Conservation (phyloP, 495 filamentous ascomycete species). For the Neurospora sp. region DNA sequence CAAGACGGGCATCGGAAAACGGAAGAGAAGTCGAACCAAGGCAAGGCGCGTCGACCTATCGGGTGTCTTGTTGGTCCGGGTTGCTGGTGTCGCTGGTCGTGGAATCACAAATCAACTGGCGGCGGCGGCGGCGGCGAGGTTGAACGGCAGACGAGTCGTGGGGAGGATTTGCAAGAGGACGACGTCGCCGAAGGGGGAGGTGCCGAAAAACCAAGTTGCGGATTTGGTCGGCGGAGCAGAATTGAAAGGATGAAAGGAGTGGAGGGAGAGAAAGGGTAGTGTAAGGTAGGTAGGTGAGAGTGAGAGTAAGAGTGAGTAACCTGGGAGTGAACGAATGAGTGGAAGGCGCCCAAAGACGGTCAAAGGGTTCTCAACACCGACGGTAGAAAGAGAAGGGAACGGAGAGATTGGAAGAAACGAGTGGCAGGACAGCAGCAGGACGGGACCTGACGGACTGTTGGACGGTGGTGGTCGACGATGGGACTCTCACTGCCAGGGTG, state of each 20-base stretch:
- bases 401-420: constrained; percentile 5
- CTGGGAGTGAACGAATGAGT: not conserved
- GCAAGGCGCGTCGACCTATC: constrained; percentile 11
- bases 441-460: not conserved
- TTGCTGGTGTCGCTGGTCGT: not conserved
- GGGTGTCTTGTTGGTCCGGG: constrained; percentile 7
- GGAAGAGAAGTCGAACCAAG: not conserved
- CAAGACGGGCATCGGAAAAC: constrained; percentile 21
- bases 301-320: constrained; percentile 13
- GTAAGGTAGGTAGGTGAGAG: constrained; percentile 9
- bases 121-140: constrained; percentile 5
- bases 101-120: constrained; percentile 4
- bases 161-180: constrained; percentile 11
- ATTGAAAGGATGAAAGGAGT: constrained; percentile 3
- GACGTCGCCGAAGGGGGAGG: constrained; percentile 21
- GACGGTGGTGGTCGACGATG: not conserved
- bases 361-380: constrained; percentile 1
- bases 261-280: constrained; percentile 10
- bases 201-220: not conserved
- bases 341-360: constrained; percentile 6
- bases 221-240: constrained; percentile 8
- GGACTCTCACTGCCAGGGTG: not conserved
- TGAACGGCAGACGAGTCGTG: constrained; percentile 21
- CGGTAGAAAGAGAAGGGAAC: constrained; percentile 15
- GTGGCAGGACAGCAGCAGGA: not conserved